These are phyloP conservation scores for Xerocomus cyaneibrunnescens DNA, from an alignment of 1,284 basidiomycete species.

Conservation along the genomic window DNA sequence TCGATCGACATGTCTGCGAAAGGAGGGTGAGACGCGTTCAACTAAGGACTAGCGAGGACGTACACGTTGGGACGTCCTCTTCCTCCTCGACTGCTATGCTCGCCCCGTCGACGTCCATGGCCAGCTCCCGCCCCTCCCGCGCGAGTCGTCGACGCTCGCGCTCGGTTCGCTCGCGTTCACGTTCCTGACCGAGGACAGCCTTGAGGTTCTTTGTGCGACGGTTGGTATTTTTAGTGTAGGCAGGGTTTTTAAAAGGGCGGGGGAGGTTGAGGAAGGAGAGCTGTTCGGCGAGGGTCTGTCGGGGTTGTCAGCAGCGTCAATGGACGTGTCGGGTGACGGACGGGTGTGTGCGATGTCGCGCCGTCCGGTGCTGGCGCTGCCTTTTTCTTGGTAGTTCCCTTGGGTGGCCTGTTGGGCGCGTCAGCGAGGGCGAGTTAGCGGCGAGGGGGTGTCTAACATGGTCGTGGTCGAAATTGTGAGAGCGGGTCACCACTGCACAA, in stretches of 20 bases:
- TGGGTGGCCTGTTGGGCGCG: slow-evolving; percentile 33
- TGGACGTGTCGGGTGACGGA: neutral
- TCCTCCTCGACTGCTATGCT: slow-evolving; percentile 13
- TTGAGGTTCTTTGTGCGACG: slow-evolving; percentile 75
- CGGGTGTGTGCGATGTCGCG: neutral
- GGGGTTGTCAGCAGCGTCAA: neutral
- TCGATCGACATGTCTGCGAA: slow-evolving; percentile 75
- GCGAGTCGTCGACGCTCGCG: slow-evolving; percentile 39
- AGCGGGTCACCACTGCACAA: no score
- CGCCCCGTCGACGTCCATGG: slow-evolving; percentile 43
- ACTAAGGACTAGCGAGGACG: neutral
- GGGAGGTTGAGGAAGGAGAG: slow-evolving; percentile 66
- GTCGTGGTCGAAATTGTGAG: neutral
- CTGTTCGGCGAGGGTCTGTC: slow-evolving; percentile 64
- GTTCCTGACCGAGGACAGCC: slow-evolving; percentile 69
- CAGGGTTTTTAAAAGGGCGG: slow-evolving; percentile 73
- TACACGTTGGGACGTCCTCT: slow-evolving; percentile 67
- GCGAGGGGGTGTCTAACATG: neutral
- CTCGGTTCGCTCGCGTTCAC: slow-evolving; percentile 53
- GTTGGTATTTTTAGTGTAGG: slow-evolving; percentile 65
- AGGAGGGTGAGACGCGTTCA: neutral
- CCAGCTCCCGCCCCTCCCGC: slow-evolving; percentile 37
- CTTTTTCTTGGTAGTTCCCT: slow-evolving; percentile 34
- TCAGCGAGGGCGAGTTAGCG: neutral
- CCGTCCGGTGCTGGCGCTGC: neutral